These are phyloP conservation scores for Rhizophagus sp. DNA, from an alignment of 192 early-diverging fungal genomes.

Conservation along the genomic window DNA sequence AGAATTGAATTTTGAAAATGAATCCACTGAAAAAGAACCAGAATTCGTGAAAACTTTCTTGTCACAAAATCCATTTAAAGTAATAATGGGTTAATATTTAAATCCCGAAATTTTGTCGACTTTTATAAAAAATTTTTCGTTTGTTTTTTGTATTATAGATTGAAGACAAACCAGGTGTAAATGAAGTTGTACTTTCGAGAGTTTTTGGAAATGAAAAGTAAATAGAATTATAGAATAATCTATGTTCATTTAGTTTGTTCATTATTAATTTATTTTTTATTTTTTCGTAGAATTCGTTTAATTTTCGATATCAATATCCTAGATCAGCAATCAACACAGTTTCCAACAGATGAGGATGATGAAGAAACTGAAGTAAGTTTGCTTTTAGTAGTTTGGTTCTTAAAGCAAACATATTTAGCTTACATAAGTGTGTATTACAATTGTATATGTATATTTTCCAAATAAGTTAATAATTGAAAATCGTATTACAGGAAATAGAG, in stretches of 20 bases:
- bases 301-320: not conserved
- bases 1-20: conserved; percentile 9
- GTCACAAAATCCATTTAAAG: conserved; percentile 61
- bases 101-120: not conserved
- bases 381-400: not conserved
- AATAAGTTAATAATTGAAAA: not conserved
- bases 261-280: not conserved
- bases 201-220: conserved; percentile 91
- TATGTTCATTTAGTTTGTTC: not conserved
- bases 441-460: not conserved
- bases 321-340: conserved; percentile 21
- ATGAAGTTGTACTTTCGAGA: conserved; percentile 78
- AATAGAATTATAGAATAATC: conserved; percentile 2
- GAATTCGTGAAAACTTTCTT: conserved; percentile 77
- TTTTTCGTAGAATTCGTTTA: conserved; percentile 25
- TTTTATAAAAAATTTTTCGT: conserved; percentile 1
- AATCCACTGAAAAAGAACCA: conserved; percentile 31
- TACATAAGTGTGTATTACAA: not conserved
- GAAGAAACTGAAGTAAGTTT: conserved; percentile 19
- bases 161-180: conserved; percentile 74
- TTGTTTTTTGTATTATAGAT: conserved; percentile 48
- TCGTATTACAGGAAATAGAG: conserved; percentile 21
- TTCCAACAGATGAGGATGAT: conserved; percentile 56
- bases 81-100: conserved; percentile 15
- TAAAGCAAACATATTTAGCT: not conserved